These are phyloP conservation scores for Blumeriella jaapii DNA, from an alignment of 2,329 filamentous ascomycete genomes.

Conservation along the genomic window DNA sequence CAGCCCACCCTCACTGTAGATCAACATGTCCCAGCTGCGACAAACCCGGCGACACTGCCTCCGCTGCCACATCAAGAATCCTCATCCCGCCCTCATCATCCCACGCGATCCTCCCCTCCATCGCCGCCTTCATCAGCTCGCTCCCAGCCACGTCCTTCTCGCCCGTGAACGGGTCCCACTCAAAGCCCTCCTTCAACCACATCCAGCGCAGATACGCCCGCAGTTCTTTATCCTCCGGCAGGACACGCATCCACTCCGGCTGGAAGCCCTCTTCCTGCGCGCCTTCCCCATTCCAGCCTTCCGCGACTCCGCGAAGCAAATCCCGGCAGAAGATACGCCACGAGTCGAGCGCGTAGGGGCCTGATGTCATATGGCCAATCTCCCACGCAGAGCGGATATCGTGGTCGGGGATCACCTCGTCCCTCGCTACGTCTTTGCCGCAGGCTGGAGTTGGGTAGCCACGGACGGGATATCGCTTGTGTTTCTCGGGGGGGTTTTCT, in stretches of 20 bases:
- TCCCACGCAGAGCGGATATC: constrained; percentile 49
- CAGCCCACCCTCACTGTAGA: not conserved
- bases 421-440: constrained; percentile 35
- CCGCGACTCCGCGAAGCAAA: constrained; percentile 51
- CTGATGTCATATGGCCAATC: constrained; percentile 73
- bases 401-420: constrained; percentile 37
- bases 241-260: constrained; percentile 83
- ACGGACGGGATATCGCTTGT: constrained; percentile 43
- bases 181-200: constrained; percentile 79
- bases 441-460: constrained; percentile 41
- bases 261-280: constrained; percentile 46
- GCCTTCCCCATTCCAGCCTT: constrained; percentile 53
- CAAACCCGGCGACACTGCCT: not conserved
- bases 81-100: constrained; percentile 28
- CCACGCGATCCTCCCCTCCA: constrained; percentile 40
- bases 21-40: constrained; percentile 1
- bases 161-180: constrained; percentile 67
- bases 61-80: constrained; percentile 29
- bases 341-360: constrained; percentile 74
- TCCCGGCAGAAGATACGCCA: constrained; percentile 94
- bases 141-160: constrained; percentile 41
- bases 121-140: constrained; percentile 44
- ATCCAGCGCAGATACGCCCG: constrained; percentile 79
- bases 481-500: constrained; percentile 45
- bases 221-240: constrained; percentile 80